Base-by-base conservation (phyloP, 441 rosid genomes). In the Adansonia rubrostipa region DNA sequence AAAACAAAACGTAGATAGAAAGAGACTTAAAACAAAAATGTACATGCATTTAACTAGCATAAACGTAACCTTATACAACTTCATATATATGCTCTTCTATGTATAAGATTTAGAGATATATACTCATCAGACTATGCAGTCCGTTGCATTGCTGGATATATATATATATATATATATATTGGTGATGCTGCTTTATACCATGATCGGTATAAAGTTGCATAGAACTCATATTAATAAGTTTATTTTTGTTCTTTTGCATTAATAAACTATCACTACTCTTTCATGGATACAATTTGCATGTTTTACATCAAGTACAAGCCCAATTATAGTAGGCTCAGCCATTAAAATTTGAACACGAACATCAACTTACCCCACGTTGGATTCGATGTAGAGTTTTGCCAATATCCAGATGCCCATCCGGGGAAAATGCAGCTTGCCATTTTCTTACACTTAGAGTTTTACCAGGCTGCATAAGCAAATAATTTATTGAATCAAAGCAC, bases 381-480 rank as follows among this genome's bases (percentile, higher is more conserved):
- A 96, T 94, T 81, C 99, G 90, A 73, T 77, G 76, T 14, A 96
- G 89, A 73, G 94, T 91, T 80, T 93, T 92, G 83, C 91, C 86
- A 60, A 96, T 87, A 85, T 94, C 97, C 40, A 96, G 90, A 45
- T 80, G 73, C 9, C 98, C 98, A 70, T 94, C 95, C 33, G 84
- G 79, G 71, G 89, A 78, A 87, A 94, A 92, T 36, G 93, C 96
- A 77, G 92, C 89, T 4, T 92, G 96, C 99, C 99, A 96, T 91
- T 92, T 96, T 86, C 97, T 92, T 7, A 82, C 85, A 83, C 99
- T 96, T 56, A 96, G 82, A 33, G 99, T 96, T 85, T 91, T 96
- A 82, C 99, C 97, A 71, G 97, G 94, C 98, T 96, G 89, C 82
- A 85, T 10, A 72, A 78, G 76, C 36, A 33, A 33, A 33, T 33